These are phyloP conservation scores for Fusarium circinatum DNA, from an alignment of 2,329 filamentous ascomycete species.

Conservation along the genomic window DNA sequence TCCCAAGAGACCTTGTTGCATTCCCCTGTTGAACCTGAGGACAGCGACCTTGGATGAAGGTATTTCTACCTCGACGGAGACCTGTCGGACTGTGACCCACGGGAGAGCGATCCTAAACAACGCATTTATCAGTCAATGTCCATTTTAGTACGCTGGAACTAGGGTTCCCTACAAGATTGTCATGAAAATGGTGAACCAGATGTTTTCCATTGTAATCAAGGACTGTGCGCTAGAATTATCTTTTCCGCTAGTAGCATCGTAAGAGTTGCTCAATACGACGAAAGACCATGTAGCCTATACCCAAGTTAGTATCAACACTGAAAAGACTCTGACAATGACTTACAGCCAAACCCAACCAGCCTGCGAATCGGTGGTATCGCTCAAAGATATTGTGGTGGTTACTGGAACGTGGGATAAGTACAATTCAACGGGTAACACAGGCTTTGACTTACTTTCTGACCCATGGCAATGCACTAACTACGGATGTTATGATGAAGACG, in stretches of 20 bases:
- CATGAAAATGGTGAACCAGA: constrained; percentile 3
- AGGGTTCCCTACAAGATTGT: background rate
- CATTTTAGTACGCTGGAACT: rapidly evolving
- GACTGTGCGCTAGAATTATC: background rate
- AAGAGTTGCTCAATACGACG: background rate
- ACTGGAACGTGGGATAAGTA: rapidly evolving
- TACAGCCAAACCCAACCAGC: background rate
- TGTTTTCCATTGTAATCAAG: background rate
- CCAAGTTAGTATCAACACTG: background rate
- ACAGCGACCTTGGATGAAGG: background rate
- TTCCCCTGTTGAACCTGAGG: background rate
- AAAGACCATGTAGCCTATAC: background rate
- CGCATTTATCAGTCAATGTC: rapidly evolving
- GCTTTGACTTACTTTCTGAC: background rate
- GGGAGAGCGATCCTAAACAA: background rate
- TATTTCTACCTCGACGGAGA: background rate
- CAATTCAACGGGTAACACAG: rapidly evolving
- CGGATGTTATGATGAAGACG: background rate
- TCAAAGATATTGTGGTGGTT: constrained; percentile 4
- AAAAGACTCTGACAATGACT: background rate
- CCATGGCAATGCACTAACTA: background rate
- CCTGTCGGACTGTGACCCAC: background rate
- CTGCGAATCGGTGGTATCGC: background rate
- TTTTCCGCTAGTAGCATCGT: background rate
- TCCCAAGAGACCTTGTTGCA: background rate